phyloP scores from a whole-genome alignment of 345 rosid genomes.

The Eutrema heterophyllum region DNA sequence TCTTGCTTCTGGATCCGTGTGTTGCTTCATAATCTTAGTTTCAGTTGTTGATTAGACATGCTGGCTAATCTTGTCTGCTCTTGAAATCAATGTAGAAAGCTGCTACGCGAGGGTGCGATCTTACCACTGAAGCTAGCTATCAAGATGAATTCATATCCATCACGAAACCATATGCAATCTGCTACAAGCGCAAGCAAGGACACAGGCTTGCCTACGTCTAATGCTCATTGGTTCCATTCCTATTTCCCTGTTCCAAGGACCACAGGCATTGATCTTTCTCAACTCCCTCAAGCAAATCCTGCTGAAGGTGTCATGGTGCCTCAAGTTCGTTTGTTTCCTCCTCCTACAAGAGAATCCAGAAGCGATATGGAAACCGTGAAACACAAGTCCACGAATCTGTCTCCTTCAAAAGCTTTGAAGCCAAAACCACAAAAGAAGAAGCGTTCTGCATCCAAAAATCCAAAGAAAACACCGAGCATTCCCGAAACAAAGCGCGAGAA shows the following conservation, averaged over 20 bases:
- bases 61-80: neutral
- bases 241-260: constrained; percentile 32
- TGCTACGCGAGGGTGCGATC: neutral
- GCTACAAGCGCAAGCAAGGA: constrained; percentile 28
- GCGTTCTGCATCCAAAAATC: constrained; percentile 29
- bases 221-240: constrained; percentile 39
- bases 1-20: neutral
- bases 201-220: constrained; percentile 29
- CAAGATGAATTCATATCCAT: constrained; percentile 44
- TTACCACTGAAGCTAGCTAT: constrained; percentile 14
- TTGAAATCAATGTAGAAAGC: neutral
- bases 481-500: constrained; percentile 47
- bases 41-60: neutral
- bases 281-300: constrained; percentile 23
- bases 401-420: constrained; percentile 30
- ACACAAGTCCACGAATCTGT: constrained; percentile 28
- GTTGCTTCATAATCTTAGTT: neutral
- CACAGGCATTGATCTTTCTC: constrained; percentile 27
- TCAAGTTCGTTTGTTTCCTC: constrained; percentile 33
- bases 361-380: constrained; percentile 33
- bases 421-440: constrained; percentile 43
- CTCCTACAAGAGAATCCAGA: constrained; percentile 27
- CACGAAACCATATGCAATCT: constrained; percentile 36
- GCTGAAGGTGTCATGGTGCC: constrained; percentile 29
- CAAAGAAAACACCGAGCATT: constrained; percentile 24